Base-by-base conservation (phyloP, 1,139 yeast species). In the Petasospora fabianii region DNA sequence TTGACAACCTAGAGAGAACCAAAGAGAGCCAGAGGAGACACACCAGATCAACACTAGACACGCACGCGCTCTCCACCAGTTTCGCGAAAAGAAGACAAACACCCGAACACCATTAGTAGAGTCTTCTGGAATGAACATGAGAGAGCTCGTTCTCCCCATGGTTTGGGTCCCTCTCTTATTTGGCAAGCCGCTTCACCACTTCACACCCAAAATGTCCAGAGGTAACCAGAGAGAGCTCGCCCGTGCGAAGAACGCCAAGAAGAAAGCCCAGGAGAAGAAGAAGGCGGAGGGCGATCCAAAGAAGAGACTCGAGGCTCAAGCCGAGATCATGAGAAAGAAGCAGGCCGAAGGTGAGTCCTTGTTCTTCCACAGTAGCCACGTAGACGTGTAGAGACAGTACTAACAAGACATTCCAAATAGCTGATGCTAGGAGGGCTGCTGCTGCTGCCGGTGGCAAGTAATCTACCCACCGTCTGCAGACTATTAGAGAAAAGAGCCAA, bases 181-280 rank as follows among this genome's bases (percentile, higher is more conserved):
- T n/a, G n/a, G n/a, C n/a, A 14, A 6, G 11, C 6, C 21, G 20
- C 27, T 5, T 15, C 28, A 24, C 28, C 29, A n/a, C 20, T 20
- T 20, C 22, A 12, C 27, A 12, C 13, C 27, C 27, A 24, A 6
- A 24, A 90, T 90, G 97, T 83, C 96, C 38, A 77, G 98, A 71
- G 98, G 98, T 24, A 92, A 92, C 64, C 97, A 92, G 66, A 77
- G 98, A 62, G 98, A 92, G 36, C 75, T 85, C 55, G 97, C 97
- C 21, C 76, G 98, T 59, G 88, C 82, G 45, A 90, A 86, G 67
- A 87, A 86, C 65, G 62, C 68, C 59, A 92, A 90, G 69, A 90
- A 90, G 65, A 82, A 75, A 30, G 70, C 70, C 5, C 65, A 67
- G 20, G 80, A 82, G 60, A 70, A 66, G 54, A 75, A 73, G 60